These are phyloP conservation scores for Coemansia sp. DNA, from an alignment of 192 early-diverging fungal species.

Conservation along the genomic window DNA sequence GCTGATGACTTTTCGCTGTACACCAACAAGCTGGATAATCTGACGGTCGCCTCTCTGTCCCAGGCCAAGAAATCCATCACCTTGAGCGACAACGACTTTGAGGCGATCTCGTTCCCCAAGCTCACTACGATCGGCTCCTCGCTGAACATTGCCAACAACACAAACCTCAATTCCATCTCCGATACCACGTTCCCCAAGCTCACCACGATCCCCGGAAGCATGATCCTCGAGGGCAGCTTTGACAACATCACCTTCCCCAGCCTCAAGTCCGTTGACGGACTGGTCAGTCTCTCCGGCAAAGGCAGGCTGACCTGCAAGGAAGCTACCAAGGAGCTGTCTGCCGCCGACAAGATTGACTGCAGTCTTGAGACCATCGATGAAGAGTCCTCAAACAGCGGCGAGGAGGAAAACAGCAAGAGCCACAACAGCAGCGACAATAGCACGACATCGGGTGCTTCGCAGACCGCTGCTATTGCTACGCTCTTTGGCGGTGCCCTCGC, in stretches of 20 bases:
- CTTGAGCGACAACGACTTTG: conserved; percentile 60
- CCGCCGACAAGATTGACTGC: conserved; percentile 39
- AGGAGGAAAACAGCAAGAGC: neutral
- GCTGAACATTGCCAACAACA: conserved; percentile 65
- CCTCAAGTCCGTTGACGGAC: conserved; percentile 62
- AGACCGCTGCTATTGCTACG: conserved; percentile 16
- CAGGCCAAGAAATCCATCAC: conserved; percentile 61
- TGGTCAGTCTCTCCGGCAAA: conserved; percentile 63
- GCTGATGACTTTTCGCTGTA: conserved; percentile 61
- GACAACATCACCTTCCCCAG: conserved; percentile 58
- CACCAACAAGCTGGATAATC: conserved; percentile 58
- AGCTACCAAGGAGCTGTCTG: conserved; percentile 27
- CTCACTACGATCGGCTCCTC: conserved; percentile 62
- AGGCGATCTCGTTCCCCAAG: conserved; percentile 59
- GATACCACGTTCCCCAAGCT: conserved; percentile 58
- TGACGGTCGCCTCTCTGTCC: conserved; percentile 52
- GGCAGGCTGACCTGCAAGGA: conserved; percentile 58
- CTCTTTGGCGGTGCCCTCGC: conserved; percentile 31
- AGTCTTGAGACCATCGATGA: conserved; percentile 13
- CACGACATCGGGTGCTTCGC: conserved; percentile 29
- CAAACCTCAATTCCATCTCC: conserved; percentile 55
- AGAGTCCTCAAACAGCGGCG: conserved; percentile 5
- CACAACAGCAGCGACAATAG: conserved; percentile 5
- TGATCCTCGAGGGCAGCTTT: conserved; percentile 63
- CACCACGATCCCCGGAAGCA: conserved; percentile 59